Percentiles rank a stretch among this genome's conserved stretches.
Conservation (phyloP, 73 alveolate species). For the Breviolum minutum region DNA sequence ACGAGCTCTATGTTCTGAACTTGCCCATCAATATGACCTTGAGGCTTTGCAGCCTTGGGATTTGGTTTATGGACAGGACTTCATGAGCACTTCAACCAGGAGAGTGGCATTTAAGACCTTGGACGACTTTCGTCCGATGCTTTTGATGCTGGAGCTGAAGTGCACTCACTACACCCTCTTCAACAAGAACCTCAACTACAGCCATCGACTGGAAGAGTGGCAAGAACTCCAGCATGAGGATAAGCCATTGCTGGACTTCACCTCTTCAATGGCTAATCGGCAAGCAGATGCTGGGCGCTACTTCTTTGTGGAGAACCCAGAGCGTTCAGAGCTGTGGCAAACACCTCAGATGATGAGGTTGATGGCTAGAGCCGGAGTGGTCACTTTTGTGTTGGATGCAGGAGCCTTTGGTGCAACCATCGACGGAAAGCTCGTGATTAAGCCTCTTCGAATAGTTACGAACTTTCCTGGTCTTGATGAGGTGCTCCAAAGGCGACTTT, state of each 20-base stretch:
- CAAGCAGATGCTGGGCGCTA: background rate
- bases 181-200: constrained; percentile 34
- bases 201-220: background rate
- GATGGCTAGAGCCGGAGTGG: background rate
- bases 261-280: background rate
- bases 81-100: background rate
- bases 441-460: background rate
- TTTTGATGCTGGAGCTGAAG: background rate
- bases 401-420: background rate
- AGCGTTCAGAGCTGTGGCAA: background rate
- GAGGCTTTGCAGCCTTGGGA: constrained; percentile 29
- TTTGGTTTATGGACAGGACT: constrained; percentile 15
- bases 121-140: background rate
- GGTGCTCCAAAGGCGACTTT: background rate
- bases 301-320: constrained; percentile 15
- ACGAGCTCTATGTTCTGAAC: background rate
- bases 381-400: background rate
- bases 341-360: background rate
- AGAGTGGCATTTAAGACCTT: no score
- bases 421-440: background rate
- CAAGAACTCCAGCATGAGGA: background rate
- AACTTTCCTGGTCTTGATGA: constrained; percentile 11
- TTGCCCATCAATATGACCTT: background rate
- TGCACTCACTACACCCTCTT: background rate
- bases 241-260: background rate